A percentile compares a stretch with the other conserved stretches of the same genome.
Conservation (phyloP, 2,329 filamentous ascomycete genomes). For the Periconia sp. region DNA sequence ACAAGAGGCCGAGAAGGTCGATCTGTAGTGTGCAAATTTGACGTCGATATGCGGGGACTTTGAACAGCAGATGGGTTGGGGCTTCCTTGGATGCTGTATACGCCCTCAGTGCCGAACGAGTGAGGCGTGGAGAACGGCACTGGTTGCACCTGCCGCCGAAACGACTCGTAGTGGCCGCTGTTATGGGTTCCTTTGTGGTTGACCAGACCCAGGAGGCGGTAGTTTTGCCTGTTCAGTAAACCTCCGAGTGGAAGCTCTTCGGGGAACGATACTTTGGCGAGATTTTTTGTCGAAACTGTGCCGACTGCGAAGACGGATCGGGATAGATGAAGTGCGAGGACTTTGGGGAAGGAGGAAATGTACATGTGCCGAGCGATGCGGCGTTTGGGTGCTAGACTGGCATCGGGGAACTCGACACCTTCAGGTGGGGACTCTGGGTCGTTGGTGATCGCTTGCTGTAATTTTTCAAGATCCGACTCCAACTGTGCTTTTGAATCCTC, state of each 20-base stretch:
- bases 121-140: slow-evolving; percentile 81
- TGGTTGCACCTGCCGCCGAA: slow-evolving; percentile 79
- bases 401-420: slow-evolving; percentile 73
- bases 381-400: slow-evolving; percentile 73
- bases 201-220: slow-evolving; percentile 82
- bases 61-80: slow-evolving; percentile 49
- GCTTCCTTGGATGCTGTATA: slow-evolving; percentile 66
- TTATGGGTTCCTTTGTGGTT: slow-evolving; percentile 95
- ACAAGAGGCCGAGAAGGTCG: slow-evolving; percentile 21
- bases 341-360: slow-evolving; percentile 83
- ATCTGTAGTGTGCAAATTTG: slow-evolving; percentile 28
- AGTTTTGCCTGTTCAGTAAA: slow-evolving; percentile 74
- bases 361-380: slow-evolving; percentile 85
- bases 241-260: slow-evolving; percentile 83
- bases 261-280: slow-evolving; percentile 89
- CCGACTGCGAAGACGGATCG: slow-evolving; percentile 85
- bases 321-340: slow-evolving; percentile 89
- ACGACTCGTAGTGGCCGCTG: slow-evolving; percentile 96
- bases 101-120: slow-evolving; percentile 73
- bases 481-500: slow-evolving; percentile 50
- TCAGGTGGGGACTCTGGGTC: slow-evolving; percentile 79
- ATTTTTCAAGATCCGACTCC: slow-evolving; percentile 62
- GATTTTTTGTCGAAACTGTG: slow-evolving; percentile 83
- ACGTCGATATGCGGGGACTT: slow-evolving; percentile 49
- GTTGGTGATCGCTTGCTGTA: slow-evolving; percentile 70